Evolutionary conservation across 441 rosid genomes (phyloP).

Genomic region (Adansonia gregorii): DNA sequence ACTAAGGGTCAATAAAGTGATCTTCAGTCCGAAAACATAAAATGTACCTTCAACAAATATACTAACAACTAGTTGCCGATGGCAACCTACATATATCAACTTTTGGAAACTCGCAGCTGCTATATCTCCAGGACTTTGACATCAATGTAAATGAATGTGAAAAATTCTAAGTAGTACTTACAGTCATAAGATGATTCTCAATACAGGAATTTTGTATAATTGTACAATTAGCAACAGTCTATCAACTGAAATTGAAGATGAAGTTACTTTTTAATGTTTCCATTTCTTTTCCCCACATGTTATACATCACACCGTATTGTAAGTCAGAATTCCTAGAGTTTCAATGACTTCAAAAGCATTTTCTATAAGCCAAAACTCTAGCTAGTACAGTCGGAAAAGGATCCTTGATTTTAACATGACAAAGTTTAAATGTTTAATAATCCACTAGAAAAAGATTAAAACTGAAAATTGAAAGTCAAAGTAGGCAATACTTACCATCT

Average conservation of each 20-base stretch:
- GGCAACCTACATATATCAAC: neutral
- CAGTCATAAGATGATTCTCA: neutral
- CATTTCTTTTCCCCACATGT: neutral
- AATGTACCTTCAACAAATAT: neutral
- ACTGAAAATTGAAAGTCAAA: constrained; percentile 6
- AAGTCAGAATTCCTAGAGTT: neutral
- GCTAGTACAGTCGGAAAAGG: neutral
- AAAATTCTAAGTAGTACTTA: neutral
- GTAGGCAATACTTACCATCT: constrained; percentile 40
- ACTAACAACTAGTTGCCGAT: neutral
- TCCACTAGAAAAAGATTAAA: constrained; percentile 8
- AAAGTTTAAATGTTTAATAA: neutral
- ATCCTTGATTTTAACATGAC: neutral
- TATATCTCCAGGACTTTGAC: neutral
- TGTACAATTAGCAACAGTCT: neutral
- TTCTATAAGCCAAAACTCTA: neutral
- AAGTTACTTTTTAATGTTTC: neutral
- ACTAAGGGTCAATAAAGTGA: constrained; percentile 39
- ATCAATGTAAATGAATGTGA: neutral
- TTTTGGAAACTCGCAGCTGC: neutral
- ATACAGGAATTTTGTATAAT: neutral
- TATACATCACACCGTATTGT: neutral
- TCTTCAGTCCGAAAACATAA: constrained; percentile 13
- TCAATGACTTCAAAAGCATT: constrained; percentile 4
- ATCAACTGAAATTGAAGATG: neutral